Base-by-base conservation (phyloP, 331 rosid species). In the Pyracantha coccinea region DNA sequence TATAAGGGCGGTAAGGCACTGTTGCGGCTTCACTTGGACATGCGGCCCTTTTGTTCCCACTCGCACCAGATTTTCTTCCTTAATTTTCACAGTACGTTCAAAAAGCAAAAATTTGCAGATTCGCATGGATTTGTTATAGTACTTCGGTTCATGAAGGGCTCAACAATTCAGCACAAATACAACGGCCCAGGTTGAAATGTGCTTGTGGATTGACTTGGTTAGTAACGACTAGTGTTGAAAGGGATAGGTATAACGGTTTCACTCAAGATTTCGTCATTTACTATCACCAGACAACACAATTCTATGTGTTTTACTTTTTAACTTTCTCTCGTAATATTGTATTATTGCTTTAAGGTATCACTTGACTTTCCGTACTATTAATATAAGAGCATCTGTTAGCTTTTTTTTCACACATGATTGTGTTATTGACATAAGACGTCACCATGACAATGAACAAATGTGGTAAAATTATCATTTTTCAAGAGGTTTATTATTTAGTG, bases 401-500 rank as follows among this genome's bases (percentile, higher is more conserved):
- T 45, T 35, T 15, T 45, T 45, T 45, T 45, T 6, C 1, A 45
- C 1, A 4, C 0, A 0, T 15, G 1, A 0, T 15, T 45, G 1
- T 45, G n/a, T 45, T 45, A 45, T 15, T 15, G 7, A 1, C 8
- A 45, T 1, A 0, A 0, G 1, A 45, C 0, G 0, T 0, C n/a
- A 45, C 1, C 7, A 0, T 45, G 2, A 45, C 7, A 35, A 35
- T 35, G 0, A 45, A 45, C 53, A 15, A 45, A 15, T 45, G 7
- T 45, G 9, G 44, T 35, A 35, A 8, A 35, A 35, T 35, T 5
- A 16, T 15, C 53, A 50, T 50, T 50, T 50, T 50, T 16, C 20
- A 15, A 50, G 20, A 50, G 55, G n/a, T n/a, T n/a, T n/a, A n/a
- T n/a, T n/a, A n/a, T n/a, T n/a, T n/a, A n/a, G n/a, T n/a, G n/a